Base-by-base conservation (phyloP, 495 filamentous ascomycete species). In the Staphylotrichum tortipilum region DNA sequence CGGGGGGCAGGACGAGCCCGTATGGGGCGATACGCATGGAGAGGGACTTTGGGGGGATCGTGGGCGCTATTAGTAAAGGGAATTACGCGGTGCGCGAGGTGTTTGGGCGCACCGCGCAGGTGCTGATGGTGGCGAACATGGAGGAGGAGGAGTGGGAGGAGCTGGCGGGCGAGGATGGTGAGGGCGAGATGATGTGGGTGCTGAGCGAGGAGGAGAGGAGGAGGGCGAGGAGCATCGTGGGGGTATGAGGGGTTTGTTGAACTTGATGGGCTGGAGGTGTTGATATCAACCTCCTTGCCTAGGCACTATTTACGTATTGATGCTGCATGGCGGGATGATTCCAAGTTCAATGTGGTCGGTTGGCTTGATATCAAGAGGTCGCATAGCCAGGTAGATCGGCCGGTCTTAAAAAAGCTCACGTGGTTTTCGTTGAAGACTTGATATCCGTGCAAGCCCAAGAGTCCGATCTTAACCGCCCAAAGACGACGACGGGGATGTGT, bases 81-180 rank as follows among this genome's bases (percentile, higher is more conserved):
- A 78, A 80, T 57, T 98, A 95, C 64, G 78, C 79, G 2, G 77
- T 95, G 38, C 71, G 90, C 11, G 90, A 95, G 60, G 61, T 78
- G 12, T 96, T 98, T 72, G 76, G 75, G 43, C 79, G 80, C 52
- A 87, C 87, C 48, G 74, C 79, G 53, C 90, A 98, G 75, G 86
- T 97, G 53, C 80, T 83, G 40, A 77, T 95, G 68, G 78, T 95
- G 4, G 86, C 94, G 60, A 90, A 90, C 52, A 94, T 96, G 89
- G 92, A 98, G 64, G 89, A 94, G 15, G 92, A 98, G 49, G 94
- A 98, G 67, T 95, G 90, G 88, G 88, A 89, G 42, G 91, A 91
- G 65, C 48, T 75, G 34, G 58, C 49, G 4, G 66, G 58, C 3
- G 54, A 47, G 28, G 65, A 48, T 2, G 62, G 60, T 4, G 68